Evolutionary conservation across 805 yeast species (phyloP).

Genomic region (Saccharomycopsis vini): DNA sequence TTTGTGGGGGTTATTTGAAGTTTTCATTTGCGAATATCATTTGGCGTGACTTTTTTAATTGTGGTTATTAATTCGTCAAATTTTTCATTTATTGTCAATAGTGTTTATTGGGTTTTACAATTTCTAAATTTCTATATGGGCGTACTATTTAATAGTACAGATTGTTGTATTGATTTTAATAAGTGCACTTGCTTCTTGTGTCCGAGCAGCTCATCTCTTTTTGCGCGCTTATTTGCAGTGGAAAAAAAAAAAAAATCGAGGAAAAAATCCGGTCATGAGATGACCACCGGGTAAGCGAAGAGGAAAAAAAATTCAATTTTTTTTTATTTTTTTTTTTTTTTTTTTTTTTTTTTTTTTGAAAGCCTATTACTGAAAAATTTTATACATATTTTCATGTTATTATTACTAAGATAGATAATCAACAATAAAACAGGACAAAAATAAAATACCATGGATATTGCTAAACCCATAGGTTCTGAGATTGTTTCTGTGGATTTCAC

Average conservation of each 20-base stretch:
- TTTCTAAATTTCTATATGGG: not conserved
- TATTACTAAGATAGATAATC: not conserved
- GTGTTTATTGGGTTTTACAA: too few species aligned
- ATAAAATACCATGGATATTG: constrained; percentile 90
- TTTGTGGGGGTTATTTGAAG: too few species aligned
- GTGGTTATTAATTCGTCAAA: too few species aligned
- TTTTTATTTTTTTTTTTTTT: not conserved
- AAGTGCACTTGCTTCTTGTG: too few species aligned
- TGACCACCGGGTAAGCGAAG: not conserved
- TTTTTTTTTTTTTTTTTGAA: not conserved
- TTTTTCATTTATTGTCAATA: too few species aligned
- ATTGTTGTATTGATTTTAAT: too few species aligned
- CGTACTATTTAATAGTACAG: too few species aligned
- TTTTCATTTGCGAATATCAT: too few species aligned
- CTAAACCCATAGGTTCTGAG: constrained; percentile 93
- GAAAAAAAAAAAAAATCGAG: too few species aligned
- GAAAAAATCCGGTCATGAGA: not conserved
- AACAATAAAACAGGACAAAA: not conserved
- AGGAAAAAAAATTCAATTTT: not conserved
- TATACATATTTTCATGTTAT: not conserved
- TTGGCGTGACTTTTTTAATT: too few species aligned
- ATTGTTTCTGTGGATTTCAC: constrained; percentile 89
- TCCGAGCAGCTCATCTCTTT: too few species aligned
- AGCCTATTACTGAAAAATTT: not conserved
- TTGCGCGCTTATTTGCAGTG: too few species aligned